Conservation (phyloP, 208 protist species). For the Balamuthia mandrillaris region DNA sequence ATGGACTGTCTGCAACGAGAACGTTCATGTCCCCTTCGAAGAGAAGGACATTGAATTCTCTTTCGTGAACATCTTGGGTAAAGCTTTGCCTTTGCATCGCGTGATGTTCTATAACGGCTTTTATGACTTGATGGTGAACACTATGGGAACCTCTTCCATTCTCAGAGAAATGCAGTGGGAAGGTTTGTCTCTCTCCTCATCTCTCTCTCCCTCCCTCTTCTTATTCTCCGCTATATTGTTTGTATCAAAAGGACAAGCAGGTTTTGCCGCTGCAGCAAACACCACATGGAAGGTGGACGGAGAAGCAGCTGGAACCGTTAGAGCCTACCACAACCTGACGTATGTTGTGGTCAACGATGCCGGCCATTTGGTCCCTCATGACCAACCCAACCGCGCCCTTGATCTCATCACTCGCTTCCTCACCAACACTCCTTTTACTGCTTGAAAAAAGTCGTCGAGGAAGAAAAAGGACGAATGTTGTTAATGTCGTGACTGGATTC, state of each 20-base stretch:
- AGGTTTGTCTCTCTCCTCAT: not conserved
- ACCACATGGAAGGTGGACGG: too few relatives aligned
- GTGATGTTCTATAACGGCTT: conserved; percentile 21
- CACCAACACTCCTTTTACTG: not conserved
- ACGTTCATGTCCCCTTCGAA: conserved; percentile 25
- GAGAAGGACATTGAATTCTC: conserved; percentile 33
- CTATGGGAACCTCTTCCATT: conserved; percentile 9
- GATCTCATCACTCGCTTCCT: conserved; percentile 8
- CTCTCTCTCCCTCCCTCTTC: too few relatives aligned
- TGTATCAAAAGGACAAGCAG: too few relatives aligned
- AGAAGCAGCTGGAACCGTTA: not conserved
- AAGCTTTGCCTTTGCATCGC: not conserved
- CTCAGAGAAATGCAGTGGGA: not conserved
- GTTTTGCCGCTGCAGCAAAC: too few relatives aligned
- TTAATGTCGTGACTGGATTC: too few relatives aligned
- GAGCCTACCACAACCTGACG: not conserved
- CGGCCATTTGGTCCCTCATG: conserved; percentile 16
- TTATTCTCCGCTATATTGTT: too few relatives aligned
- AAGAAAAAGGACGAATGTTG: too few relatives aligned
- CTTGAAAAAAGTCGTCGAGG: too few relatives aligned
- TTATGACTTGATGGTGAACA: conserved; percentile 15
- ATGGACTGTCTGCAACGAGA: too few relatives aligned
- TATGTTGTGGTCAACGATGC: conserved; percentile 25
- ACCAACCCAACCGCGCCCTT: conserved; percentile 5
- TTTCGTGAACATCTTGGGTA: not conserved